Conservation (phyloP, 2,329 filamentous ascomycete genomes). For the Monilinia fructicola region DNA sequence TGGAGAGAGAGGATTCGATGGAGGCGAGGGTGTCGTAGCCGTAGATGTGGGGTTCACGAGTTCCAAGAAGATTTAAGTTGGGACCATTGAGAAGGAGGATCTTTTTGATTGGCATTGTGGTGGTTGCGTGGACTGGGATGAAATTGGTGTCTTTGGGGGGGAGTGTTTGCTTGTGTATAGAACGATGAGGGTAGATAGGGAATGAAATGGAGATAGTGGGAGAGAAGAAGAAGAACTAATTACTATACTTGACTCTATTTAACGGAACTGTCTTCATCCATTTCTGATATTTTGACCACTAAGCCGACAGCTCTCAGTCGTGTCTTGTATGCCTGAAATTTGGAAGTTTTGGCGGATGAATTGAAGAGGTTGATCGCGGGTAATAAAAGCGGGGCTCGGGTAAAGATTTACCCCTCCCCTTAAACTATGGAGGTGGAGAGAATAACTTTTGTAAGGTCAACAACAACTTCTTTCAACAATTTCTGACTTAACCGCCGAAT, state of each 20-base stretch:
- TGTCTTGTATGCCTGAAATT: neutral
- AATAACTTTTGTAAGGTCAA: neutral
- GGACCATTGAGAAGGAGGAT: constrained; percentile 78
- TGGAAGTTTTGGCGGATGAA: neutral
- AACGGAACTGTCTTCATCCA: constrained; percentile 19
- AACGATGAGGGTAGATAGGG: too few relatives aligned
- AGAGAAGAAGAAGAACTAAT: neutral
- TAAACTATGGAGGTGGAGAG: neutral
- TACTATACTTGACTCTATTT: neutral
- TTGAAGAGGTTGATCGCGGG: constrained; percentile 5
- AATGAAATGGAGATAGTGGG: neutral
- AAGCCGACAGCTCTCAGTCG: neutral
- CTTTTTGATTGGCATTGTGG: constrained; percentile 42
- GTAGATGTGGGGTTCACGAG: constrained; percentile 71
- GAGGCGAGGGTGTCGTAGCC: constrained; percentile 66
- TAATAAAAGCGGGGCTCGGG: constrained; percentile 8
- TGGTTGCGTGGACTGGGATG: neutral
- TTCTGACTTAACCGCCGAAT: neutral
- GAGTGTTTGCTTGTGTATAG: neutral
- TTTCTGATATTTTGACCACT: neutral
- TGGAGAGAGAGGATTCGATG: constrained; percentile 45
- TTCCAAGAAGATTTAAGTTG: constrained; percentile 78
- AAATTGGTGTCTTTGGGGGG: neutral
- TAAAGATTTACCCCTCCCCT: constrained; percentile 13
- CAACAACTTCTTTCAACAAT: neutral